Conservation (phyloP, 2,329 filamentous ascomycete genomes). For the Torrubiellomyces zombiae region DNA sequence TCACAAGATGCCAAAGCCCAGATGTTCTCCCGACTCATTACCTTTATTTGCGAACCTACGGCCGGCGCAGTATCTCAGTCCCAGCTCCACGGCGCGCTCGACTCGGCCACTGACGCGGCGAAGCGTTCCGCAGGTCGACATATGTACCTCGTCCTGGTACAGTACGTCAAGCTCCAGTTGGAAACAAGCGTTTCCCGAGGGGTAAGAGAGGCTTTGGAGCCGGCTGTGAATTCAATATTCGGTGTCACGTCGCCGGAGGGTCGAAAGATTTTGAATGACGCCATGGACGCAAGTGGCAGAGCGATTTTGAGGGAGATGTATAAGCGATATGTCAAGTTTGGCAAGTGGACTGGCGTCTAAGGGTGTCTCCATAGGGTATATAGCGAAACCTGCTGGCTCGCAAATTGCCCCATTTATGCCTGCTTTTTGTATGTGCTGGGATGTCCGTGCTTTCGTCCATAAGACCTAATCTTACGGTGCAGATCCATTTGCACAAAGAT, state of each 20-base stretch:
- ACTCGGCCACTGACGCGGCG: conserved; percentile 43
- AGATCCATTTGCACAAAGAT: conserved; percentile 40
- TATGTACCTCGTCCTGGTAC: conserved; percentile 43
- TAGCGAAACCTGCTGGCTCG: neutral
- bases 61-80: conserved; percentile 35
- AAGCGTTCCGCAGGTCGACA: conserved; percentile 44
- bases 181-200: conserved; percentile 32
- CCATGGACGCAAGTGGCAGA: conserved; percentile 40
- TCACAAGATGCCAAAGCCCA: conserved; percentile 28
- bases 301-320: conserved; percentile 42
- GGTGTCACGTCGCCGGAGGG: conserved; percentile 38
- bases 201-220: conserved; percentile 38
- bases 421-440: conserved; percentile 30
- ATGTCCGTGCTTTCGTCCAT: conserved; percentile 40
- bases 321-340: conserved; percentile 43
- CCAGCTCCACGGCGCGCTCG: conserved; percentile 28
- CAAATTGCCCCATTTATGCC: conserved; percentile 4
- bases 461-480: conserved; percentile 39
- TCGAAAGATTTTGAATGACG: conserved; percentile 40
- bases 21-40: conserved; percentile 37
- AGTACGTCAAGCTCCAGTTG: conserved; percentile 44
- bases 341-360: conserved; percentile 45
- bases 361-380: conserved; percentile 4
- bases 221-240: conserved; percentile 41
- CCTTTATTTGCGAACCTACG: conserved; percentile 42